These are phyloP conservation scores for Hemileccinum rubropunctum DNA, from an alignment of 768 basidiomycete genomes.

Conservation along the genomic window DNA sequence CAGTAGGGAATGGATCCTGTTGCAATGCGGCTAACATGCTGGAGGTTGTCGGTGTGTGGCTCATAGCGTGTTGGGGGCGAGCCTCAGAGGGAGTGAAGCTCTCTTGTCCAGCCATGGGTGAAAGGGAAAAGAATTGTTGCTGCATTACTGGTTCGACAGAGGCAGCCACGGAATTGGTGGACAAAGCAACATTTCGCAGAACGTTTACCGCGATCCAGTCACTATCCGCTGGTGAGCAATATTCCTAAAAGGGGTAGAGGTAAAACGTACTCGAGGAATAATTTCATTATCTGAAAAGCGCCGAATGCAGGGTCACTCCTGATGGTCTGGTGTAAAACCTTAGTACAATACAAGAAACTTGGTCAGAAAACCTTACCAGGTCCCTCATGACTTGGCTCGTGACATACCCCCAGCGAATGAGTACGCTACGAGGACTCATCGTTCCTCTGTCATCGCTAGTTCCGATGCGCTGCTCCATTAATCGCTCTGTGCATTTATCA, in stretches of 20 bases:
- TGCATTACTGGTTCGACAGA: constrained; percentile 92
- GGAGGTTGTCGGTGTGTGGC: constrained; percentile 81
- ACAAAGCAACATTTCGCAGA: constrained; percentile 79
- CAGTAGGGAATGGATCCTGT: constrained; percentile 65
- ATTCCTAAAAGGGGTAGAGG: neutral
- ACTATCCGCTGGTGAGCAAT: constrained; percentile 39
- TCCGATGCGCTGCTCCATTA: constrained; percentile 69
- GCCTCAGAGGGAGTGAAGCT: constrained; percentile 66
- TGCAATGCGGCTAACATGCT: constrained; percentile 90
- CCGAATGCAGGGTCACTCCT: constrained; percentile 91
- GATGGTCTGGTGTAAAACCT: constrained; percentile 60
- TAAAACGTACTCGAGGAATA: constrained; percentile 79
- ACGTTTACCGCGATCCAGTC: constrained; percentile 94
- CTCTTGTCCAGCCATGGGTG: constrained; percentile 89
- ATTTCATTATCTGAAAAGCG: constrained; percentile 87
- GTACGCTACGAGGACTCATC: constrained; percentile 82
- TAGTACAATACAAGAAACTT: neutral
- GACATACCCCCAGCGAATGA: constrained; percentile 92
- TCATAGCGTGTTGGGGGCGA: constrained; percentile 62
- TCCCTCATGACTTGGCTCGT: constrained; percentile 93
- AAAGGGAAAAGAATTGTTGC: constrained; percentile 82
- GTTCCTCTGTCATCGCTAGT: constrained; percentile 70
- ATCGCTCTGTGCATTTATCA: constrained; percentile 81
- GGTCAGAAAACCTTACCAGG: constrained; percentile 50
- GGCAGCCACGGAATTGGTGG: constrained; percentile 88